Base-by-base conservation (phyloP, 805 yeast species). In the Saccharomycopsis fibuligera region DNA sequence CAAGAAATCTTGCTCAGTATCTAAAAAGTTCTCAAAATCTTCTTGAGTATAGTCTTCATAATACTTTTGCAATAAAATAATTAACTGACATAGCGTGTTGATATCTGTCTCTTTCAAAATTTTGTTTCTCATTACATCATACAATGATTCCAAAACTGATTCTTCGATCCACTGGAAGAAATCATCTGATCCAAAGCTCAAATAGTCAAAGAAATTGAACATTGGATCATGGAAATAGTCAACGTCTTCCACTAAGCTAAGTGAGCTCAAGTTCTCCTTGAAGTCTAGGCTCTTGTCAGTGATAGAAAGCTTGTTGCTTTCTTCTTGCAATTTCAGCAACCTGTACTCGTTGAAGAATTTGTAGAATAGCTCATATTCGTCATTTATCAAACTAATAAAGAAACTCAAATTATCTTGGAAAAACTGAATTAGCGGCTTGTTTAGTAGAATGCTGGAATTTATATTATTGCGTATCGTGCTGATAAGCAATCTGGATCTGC, bases 101-200 rank as follows among this genome's bases (percentile, higher is more conserved):
- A 91, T 81, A 54, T 79, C 81, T 12, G 74, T 68, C 61, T 90
- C 97, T 50, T 83, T 75, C 37, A 89, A 69, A 1, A 88, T 76
- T 42, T 74, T 70, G 49, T 79, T 75, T 54, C 96, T 72, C 31
- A 87, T 62, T 2, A 72, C 63, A 54, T 86, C 91, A 58, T 89
- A 85, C 23, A 90, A 65, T 0, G 96, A 93, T 33, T 88, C 96
- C 29, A 86, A 69, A 3, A 88, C 57, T 22, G 70, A 72, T 12
- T 16, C 27, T 41, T 74, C 76, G 51, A 85, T 75, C 80, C 86
- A 87, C 5, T 67, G 64, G 48, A 75, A 74, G 41, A 86, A 61
- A 21, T 59, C 58, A 44, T 60, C 50, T 12, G 23, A n/a, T 2
- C 45, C 53, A 46, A 46, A 52, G 5, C 24, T 36, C n/a, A 46